phyloP scores from a whole-genome alignment of 2,329 filamentous ascomycete species.

The Fusarium sp. region DNA sequence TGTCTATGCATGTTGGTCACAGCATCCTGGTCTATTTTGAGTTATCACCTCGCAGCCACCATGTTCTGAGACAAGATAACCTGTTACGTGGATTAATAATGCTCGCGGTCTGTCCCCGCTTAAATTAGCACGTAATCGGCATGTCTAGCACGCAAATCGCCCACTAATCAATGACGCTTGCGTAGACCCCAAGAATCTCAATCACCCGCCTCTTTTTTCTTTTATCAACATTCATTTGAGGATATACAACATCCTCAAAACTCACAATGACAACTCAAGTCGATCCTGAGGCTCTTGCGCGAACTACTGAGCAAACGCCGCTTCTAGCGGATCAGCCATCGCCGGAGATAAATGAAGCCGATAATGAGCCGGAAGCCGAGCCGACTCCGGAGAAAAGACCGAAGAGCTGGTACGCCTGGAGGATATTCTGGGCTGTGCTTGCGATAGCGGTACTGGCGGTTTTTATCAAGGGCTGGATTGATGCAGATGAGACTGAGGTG shows the following conservation, averaged over 20 bases:
- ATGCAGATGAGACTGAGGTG: conserved; percentile 28
- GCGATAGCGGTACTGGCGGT: neutral
- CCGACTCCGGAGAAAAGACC: neutral
- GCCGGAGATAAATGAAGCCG: neutral
- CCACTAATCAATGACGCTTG: conserved; percentile 9
- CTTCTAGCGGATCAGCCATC: neutral
- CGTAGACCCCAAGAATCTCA: neutral
- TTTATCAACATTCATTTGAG: neutral
- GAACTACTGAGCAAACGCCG: conserved; percentile 11
- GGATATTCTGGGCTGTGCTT: conserved; percentile 10
- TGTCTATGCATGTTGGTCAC: conserved; percentile 20
- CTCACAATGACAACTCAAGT: neutral
- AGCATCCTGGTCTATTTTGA: neutral
- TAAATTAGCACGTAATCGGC: neutral
- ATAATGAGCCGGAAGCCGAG: neutral
- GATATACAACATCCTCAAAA: too few relatives aligned
- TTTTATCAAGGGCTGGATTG: conserved; percentile 17
- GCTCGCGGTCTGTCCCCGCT: neutral
- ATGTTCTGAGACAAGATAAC: neutral
- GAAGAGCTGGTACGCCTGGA: conserved; percentile 19
- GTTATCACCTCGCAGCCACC: neutral
- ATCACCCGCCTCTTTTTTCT: neutral
- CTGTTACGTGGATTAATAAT: conserved; percentile 21
- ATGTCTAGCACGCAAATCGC: neutral
- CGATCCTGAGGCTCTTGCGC: neutral